phyloP scores from a whole-genome alignment of 352 stramenopile genomes.

The Phytopythium delawarense region DNA sequence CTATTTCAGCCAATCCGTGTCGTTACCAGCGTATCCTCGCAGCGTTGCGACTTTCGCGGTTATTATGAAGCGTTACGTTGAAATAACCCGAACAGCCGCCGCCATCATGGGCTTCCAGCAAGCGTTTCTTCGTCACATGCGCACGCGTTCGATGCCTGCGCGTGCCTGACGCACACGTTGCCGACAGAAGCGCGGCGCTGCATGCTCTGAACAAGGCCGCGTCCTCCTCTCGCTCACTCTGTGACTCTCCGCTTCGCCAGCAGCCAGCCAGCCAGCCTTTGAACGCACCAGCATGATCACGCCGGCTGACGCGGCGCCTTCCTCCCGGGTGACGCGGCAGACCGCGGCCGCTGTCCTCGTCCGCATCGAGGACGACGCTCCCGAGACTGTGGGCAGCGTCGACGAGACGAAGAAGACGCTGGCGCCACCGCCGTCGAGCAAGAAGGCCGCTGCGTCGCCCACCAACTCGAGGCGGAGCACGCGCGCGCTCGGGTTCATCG shows the following conservation, averaged over 20 bases:
- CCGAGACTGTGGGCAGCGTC: not conserved
- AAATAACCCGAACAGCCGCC: too few relatives aligned
- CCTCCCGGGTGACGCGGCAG: not conserved
- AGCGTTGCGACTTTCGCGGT: too few relatives aligned
- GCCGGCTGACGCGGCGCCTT: conserved; percentile 1
- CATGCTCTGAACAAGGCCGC: not conserved
- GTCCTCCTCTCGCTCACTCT: not conserved
- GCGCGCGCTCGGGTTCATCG: conserved; percentile 35
- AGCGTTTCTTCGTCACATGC: not conserved
- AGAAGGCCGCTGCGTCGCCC: not conserved
- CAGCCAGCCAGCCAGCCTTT: not conserved
- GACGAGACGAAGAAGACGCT: not conserved
- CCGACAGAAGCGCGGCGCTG: not conserved
- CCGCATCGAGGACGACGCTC: not conserved
- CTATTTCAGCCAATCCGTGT: too few relatives aligned
- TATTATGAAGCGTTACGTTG: too few relatives aligned
- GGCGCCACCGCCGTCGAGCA: not conserved
- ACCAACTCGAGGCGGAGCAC: not conserved
- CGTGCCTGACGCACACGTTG: not conserved
- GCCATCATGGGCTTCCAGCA: too few relatives aligned
- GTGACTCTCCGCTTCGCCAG: not conserved
- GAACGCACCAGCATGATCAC: not conserved
- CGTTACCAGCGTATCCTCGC: too few relatives aligned
- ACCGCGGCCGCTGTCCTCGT: not conserved
- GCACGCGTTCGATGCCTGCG: not conserved